These are phyloP conservation scores for Graphilbum fragrans DNA, from an alignment of 2,329 filamentous ascomycete species.

Conservation along the genomic window DNA sequence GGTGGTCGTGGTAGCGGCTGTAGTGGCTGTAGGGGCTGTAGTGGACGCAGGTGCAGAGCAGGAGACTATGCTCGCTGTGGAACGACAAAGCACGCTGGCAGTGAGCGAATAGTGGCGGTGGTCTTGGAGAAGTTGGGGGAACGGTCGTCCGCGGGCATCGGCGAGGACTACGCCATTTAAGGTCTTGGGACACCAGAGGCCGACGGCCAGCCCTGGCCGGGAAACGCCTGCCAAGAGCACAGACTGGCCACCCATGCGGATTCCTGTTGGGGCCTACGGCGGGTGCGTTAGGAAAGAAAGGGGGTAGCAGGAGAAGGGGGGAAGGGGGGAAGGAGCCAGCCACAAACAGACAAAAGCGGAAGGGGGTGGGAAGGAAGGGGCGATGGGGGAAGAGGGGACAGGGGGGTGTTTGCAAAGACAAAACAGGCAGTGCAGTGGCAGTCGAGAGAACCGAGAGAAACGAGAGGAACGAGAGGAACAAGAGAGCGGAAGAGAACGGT, in stretches of 20 bases:
- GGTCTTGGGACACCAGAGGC: slow-evolving; percentile 6
- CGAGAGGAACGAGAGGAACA: too few species aligned
- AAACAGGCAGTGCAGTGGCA: too few species aligned
- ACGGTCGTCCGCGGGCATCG: background rate
- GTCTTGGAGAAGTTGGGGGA: too few species aligned
- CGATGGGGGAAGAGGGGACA: too few species aligned
- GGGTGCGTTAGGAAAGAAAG: too few species aligned
- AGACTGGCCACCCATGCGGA: background rate
- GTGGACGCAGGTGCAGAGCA: background rate
- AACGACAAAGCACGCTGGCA: slow-evolving; percentile 2
- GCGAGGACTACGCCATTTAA: slow-evolving; percentile 11
- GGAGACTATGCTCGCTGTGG: background rate
- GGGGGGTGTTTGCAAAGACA: too few species aligned
- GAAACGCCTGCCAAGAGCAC: background rate
- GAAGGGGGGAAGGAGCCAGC: background rate
- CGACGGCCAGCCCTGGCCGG: slow-evolving; percentile 6
- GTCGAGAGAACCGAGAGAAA: too few species aligned
- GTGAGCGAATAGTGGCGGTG: too few species aligned
- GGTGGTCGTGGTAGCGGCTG: background rate
- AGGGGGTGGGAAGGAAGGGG: too few species aligned
- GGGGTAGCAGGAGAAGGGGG: background rate
- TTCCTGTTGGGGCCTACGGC: too few species aligned
- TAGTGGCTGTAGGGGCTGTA: slow-evolving; percentile 1
- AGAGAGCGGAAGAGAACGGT: too few species aligned
- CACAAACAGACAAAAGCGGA: too few species aligned